phyloP scores from a whole-genome alignment of 2,329 filamentous ascomycete species.

The Blastomyces silverae region DNA sequence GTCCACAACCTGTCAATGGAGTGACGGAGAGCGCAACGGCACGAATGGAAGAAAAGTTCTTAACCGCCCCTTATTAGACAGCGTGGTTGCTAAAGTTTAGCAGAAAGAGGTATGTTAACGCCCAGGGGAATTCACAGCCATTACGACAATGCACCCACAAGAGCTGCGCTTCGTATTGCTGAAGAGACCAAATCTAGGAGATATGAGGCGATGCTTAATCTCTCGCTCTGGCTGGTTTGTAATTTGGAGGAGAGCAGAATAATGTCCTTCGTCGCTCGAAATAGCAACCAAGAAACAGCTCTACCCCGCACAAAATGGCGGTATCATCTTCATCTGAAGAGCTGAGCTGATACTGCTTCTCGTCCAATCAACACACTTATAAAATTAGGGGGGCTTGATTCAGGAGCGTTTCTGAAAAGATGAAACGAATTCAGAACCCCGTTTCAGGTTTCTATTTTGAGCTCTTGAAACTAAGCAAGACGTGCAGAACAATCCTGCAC shows the following conservation, averaged over 20 bases:
- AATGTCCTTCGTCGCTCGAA: background rate
- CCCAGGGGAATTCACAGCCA: background rate
- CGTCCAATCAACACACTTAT: background rate
- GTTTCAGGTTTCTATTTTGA: conserved; percentile 13
- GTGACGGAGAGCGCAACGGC: background rate
- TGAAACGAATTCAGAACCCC: background rate
- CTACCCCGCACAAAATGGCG: background rate
- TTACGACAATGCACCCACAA: background rate
- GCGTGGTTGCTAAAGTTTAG: background rate
- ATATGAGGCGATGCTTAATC: background rate
- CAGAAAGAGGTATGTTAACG: background rate
- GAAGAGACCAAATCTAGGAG: background rate
- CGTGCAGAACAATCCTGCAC: background rate
- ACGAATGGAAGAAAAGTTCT: background rate
- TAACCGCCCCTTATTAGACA: background rate
- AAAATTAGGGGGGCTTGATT: background rate
- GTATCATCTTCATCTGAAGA: background rate
- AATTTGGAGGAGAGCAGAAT: background rate
- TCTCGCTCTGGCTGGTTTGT: background rate
- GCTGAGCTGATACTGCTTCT: background rate
- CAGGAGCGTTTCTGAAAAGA: conserved; percentile 2
- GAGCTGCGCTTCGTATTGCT: too few species aligned
- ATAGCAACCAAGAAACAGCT: background rate
- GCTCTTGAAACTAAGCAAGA: background rate
- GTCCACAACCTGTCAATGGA: background rate